phyloP scores from a whole-genome alignment of 2,329 filamentous ascomycete genomes.

The Pseudogymnoascus sp. region DNA sequence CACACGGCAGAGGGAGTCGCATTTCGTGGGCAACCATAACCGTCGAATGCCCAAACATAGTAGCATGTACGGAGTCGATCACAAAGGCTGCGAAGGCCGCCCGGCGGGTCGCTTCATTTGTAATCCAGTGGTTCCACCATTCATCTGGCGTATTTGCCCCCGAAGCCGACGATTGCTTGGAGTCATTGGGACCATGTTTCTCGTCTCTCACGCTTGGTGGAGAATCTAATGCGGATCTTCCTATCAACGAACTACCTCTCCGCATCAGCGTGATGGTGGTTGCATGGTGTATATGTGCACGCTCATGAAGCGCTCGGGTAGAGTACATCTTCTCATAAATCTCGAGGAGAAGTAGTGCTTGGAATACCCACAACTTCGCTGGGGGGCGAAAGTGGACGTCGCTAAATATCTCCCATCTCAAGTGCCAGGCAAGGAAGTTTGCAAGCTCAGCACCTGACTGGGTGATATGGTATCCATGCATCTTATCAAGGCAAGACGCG shows the following conservation, averaged over 20 bases:
- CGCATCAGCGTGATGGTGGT: slow-evolving; percentile 95
- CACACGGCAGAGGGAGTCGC: slow-evolving; percentile 81
- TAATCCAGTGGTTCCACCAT: slow-evolving; percentile 95
- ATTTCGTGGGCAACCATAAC: slow-evolving; percentile 97
- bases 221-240: slow-evolving; percentile 74
- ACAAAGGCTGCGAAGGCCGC: slow-evolving; percentile 92
- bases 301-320: slow-evolving; percentile 81
- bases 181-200: slow-evolving; percentile 38
- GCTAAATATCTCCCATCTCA: slow-evolving; percentile 95
- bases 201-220: slow-evolving; percentile 58
- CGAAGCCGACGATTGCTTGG: slow-evolving; percentile 53
- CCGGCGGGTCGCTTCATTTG: slow-evolving; percentile 79
- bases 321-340: slow-evolving; percentile 98
- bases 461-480: slow-evolving; percentile 64
- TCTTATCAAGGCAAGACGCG: slow-evolving; percentile 79
- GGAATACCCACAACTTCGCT: slow-evolving; percentile 93
- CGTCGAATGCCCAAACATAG: slow-evolving; percentile 95
- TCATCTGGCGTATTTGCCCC: slow-evolving; percentile 69
- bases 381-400: slow-evolving; percentile 82
- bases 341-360: slow-evolving; percentile 79
- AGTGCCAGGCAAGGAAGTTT: slow-evolving; percentile 83
- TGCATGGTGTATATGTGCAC: slow-evolving; percentile 93
- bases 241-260: slow-evolving; percentile 81
- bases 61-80: slow-evolving; percentile 90
- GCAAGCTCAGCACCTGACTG: slow-evolving; percentile 73